Percentiles rank a stretch among this genome's conserved stretches.
These are phyloP conservation scores for Phanerochaete carnosa DNA, from an alignment of 768 basidiomycete genomes.

Conservation along the genomic window DNA sequence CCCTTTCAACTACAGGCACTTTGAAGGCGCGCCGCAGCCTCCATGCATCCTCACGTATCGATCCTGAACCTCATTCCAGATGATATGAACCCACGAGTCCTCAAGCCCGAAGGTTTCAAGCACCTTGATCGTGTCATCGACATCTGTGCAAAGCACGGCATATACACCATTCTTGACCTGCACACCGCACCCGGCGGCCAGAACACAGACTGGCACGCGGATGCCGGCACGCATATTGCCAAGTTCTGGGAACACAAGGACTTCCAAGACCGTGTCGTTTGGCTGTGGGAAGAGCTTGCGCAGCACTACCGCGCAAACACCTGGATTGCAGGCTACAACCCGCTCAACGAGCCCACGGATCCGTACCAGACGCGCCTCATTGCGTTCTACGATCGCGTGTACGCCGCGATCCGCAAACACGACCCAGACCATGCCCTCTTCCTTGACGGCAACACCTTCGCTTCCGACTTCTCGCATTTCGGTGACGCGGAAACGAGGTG, in stretches of 20 bases:
- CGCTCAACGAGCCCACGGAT: conserved; percentile 81
- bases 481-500: conserved; percentile 54
- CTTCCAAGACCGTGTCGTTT: conserved; percentile 74
- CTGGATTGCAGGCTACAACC: conserved; percentile 88
- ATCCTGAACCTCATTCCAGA: conserved; percentile 33
- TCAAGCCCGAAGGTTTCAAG: conserved; percentile 74
- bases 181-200: conserved; percentile 77
- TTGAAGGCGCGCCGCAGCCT: conserved; percentile 46
- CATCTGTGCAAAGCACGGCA: conserved; percentile 70
- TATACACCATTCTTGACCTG: conserved; percentile 80
- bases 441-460: conserved; percentile 84
- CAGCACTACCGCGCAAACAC: conserved; percentile 69
- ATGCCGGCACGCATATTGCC: conserved; percentile 65
- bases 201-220: conserved; percentile 79
- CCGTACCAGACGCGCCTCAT: conserved; percentile 61
- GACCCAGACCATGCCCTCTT: conserved; percentile 73
- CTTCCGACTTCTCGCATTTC: conserved; percentile 72
- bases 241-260: conserved; percentile 84
- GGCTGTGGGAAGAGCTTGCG: conserved; percentile 78
- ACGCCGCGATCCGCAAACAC: conserved; percentile 64
- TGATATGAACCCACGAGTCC: conserved; percentile 76
- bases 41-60: neutral
- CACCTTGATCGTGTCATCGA: conserved; percentile 81
- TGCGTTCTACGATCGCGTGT: conserved; percentile 62
- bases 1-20: conserved; percentile 73